Evolutionary conservation across 2,329 filamentous ascomycete species (phyloP).

Genomic region (Trichoderma semiorbis): DNA sequence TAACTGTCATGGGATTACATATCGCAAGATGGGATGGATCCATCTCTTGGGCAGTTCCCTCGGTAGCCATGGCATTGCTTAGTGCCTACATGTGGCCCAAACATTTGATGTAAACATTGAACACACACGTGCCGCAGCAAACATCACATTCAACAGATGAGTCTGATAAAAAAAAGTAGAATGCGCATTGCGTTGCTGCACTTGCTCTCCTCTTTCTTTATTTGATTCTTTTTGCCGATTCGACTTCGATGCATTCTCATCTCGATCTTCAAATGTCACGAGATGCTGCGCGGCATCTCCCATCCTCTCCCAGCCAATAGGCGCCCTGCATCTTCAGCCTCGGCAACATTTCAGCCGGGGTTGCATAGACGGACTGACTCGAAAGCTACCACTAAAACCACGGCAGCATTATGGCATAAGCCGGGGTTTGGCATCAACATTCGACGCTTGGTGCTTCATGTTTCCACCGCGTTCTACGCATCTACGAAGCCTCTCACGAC

Average conservation of each 20-base stretch:
- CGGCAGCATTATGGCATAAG: slow-evolving; percentile 1
- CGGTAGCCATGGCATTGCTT: neutral
- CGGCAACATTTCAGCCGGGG: slow-evolving; percentile 10
- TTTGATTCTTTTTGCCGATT: neutral
- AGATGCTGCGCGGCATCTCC: neutral
- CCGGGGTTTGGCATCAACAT: slow-evolving; percentile 9
- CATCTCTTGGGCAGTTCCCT: neutral
- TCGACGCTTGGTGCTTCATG: neutral
- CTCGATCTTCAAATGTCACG: neutral
- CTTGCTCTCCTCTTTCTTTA: fast-evolving
- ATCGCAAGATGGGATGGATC: neutral
- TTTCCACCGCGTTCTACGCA: slow-evolving; percentile 4
- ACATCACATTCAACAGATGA: neutral
- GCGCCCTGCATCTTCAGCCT: slow-evolving; percentile 11
- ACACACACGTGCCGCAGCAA: neutral
- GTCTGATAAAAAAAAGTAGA: neutral
- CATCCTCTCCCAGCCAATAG: neutral
- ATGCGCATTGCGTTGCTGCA: neutral
- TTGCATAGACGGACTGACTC: slow-evolving; percentile 8
- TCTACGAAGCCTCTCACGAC: neutral
- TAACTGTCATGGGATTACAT: neutral
- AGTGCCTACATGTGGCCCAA: neutral
- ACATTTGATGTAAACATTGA: neutral
- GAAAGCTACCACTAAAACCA: slow-evolving; percentile 9
- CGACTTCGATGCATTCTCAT: neutral